Conservation (phyloP, 345 rosid genomes). For the Syzygium aromaticum region DNA sequence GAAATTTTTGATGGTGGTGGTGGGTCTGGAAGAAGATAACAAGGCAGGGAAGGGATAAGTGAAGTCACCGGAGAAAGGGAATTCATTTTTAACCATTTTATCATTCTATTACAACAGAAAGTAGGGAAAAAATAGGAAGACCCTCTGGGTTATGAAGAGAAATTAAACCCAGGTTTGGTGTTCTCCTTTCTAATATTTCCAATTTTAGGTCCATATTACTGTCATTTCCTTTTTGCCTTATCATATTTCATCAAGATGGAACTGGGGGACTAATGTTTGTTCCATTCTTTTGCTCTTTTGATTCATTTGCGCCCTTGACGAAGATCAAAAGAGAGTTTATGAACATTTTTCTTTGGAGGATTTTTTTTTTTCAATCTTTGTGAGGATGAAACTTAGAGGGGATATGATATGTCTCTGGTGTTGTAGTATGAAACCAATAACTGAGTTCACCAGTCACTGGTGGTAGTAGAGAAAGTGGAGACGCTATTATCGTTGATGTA, state of each 20-base stretch:
- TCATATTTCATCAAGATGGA: slow-evolving; percentile 12
- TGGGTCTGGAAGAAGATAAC: slow-evolving; percentile 16
- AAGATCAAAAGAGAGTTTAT: slow-evolving; percentile 3
- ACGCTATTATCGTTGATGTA: slow-evolving; percentile 15
- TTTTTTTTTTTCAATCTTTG: not conserved
- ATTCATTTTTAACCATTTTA: slow-evolving; percentile 34
- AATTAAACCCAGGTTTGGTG: slow-evolving; percentile 14
- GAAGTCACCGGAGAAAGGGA: slow-evolving; percentile 14
- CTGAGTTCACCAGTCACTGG: slow-evolving; percentile 4
- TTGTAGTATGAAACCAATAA: slow-evolving; percentile 8
- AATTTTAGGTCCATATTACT: slow-evolving; percentile 17
- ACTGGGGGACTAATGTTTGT: slow-evolving; percentile 7
- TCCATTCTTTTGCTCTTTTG: slow-evolving; percentile 3
- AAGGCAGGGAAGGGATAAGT: slow-evolving; percentile 8
- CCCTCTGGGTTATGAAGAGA: slow-evolving; percentile 23
- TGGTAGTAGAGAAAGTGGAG: slow-evolving; percentile 5
- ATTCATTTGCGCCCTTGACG: slow-evolving; percentile 11
- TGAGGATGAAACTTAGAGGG: not conserved
- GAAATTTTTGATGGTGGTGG: slow-evolving; percentile 14
- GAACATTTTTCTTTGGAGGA: slow-evolving; percentile 2
- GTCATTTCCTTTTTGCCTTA: slow-evolving; percentile 7
- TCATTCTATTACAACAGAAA: slow-evolving; percentile 28
- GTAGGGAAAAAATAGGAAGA: slow-evolving; percentile 18
- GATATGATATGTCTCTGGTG: slow-evolving; percentile 7
- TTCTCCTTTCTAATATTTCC: slow-evolving; percentile 15